phyloP scores from a whole-genome alignment of 306 rosid genomes.

The Gynostemma pentaphyllum region DNA sequence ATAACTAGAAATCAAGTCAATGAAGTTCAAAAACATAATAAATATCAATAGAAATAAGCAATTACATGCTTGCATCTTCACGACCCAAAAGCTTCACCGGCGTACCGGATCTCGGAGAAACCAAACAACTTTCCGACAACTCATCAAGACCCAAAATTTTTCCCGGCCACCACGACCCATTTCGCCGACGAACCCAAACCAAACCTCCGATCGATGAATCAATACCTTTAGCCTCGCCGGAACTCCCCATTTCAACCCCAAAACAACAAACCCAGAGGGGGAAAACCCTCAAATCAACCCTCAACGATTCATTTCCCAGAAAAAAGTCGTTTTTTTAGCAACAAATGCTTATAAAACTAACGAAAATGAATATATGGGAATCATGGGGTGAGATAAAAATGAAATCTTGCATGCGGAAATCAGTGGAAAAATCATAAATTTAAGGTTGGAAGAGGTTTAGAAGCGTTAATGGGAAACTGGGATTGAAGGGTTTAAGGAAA shows the following conservation, averaged over 20 bases:
- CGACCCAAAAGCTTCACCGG: slow-evolving; percentile 99
- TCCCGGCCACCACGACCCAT: slow-evolving; percentile 99
- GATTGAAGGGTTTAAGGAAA: slow-evolving; percentile 15
- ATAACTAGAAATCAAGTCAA: background rate
- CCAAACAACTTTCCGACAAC: slow-evolving; percentile 69
- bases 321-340: background rate
- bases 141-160: slow-evolving; percentile 85
- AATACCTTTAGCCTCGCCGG: slow-evolving; percentile 60
- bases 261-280: background rate
- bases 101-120: slow-evolving; percentile 94
- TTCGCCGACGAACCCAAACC: slow-evolving; percentile 98
- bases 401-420: slow-evolving; percentile 10
- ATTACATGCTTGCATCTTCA: slow-evolving; percentile 98
- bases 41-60: slow-evolving; percentile 2
- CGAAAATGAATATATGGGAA: background rate
- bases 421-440: background rate
- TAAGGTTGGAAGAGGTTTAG: background rate
- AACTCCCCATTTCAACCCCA: slow-evolving; percentile 59
- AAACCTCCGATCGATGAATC: slow-evolving; percentile 87
- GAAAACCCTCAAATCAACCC: slow-evolving; percentile 2
- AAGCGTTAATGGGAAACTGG: slow-evolving; percentile 2
- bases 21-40: background rate
- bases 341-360: background rate
- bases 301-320: slow-evolving; percentile 7
- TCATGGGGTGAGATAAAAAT: background rate